Evolutionary conservation across 768 basidiomycete genomes (phyloP), one percentile per base, ranked within the genome.

Genomic region (Rhizopogon rudus): DNA sequence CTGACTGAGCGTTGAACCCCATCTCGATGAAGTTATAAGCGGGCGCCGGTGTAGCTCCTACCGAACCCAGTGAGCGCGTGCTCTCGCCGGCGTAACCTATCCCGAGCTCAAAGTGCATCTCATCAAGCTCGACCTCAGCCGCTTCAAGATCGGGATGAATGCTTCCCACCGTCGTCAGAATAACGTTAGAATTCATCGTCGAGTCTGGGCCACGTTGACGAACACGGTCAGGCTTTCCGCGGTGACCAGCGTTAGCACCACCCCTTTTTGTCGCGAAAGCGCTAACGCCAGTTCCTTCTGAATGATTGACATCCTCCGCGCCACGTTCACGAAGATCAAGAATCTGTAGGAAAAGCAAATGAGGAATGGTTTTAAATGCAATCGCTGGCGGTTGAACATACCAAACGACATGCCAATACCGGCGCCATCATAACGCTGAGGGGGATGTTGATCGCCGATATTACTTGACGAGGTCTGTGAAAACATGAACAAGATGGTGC

Each of bases 391-490:
- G 37, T 10, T 33, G 28, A 20, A 57, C 79, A 58, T 60, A 87
- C 86, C 40, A 92, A 77, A 56, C 89, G 84, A 66, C 88, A 91
- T 5, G 89, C 89, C 44, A 92, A 79, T 37, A 92, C 71, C 22
- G 89, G 88, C 16, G 82, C 85, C 64, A 92, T 77, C 88, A 91
- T 90, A 16, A 91, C 87, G 62, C 88, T 90, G 61, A 91, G 74
- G 9, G 89, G 89, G 61, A 91, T 91, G 61, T 88, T 88, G 64
- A 91, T 84, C 16, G 89, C 89, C 22, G 88, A 90, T 60, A 91
- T 89, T 20, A 81, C 86, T 69, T 89, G 88, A 54, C 85, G 87
- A 49, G 88, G 88, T 74, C 88, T 91, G 59, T 54, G 42, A 51
- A 61, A 59, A 49, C 28, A 58, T 41, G 55, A 50, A 52, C 53